phyloP scores from a whole-genome alignment of 495 filamentous ascomycete species.

The Podospora pseudopauciseta region DNA sequence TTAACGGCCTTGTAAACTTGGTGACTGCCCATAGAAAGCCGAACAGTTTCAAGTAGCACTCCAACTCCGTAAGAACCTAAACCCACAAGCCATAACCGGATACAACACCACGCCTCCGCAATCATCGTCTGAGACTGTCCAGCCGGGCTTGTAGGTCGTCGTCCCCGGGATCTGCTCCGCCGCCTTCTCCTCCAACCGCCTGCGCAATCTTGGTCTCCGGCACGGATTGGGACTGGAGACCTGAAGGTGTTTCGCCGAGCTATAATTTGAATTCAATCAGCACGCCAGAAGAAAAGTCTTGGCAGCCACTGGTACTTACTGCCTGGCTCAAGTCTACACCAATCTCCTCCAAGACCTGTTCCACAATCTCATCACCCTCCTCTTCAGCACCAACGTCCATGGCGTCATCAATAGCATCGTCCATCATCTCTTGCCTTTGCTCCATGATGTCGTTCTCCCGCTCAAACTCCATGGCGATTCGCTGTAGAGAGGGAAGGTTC shows the following conservation, averaged over 20 bases:
- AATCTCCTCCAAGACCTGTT: slow-evolving; percentile 94
- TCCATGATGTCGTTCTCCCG: slow-evolving; percentile 99
- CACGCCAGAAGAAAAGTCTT: background rate
- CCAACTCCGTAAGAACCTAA: background rate
- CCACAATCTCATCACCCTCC: slow-evolving; percentile 92
- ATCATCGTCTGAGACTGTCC: slow-evolving; percentile 60
- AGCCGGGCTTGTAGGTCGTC: slow-evolving; percentile 81
- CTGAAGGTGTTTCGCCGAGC: slow-evolving; percentile 77
- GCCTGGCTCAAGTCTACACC: slow-evolving; percentile 85
- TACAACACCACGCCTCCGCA: background rate
- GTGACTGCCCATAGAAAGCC: too few species aligned
- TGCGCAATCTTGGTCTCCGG: slow-evolving; percentile 67
- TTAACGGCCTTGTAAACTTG: too few species aligned
- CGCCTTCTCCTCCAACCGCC: slow-evolving; percentile 63
- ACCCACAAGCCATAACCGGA: background rate
- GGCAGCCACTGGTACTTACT: slow-evolving; percentile 49
- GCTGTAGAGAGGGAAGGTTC: slow-evolving; percentile 91
- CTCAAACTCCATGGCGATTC: slow-evolving; percentile 99
- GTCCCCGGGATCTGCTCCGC: slow-evolving; percentile 57
- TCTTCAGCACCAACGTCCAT: slow-evolving; percentile 89
- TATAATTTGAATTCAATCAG: slow-evolving; percentile 34
- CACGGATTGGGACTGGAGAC: slow-evolving; percentile 57
- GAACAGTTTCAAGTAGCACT: background rate
- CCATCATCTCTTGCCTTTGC: slow-evolving; percentile 99
- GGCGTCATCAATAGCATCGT: slow-evolving; percentile 98